Evolutionary conservation across 106 monocot species (phyloP).

Genomic region (Hemerocallis citrina): DNA sequence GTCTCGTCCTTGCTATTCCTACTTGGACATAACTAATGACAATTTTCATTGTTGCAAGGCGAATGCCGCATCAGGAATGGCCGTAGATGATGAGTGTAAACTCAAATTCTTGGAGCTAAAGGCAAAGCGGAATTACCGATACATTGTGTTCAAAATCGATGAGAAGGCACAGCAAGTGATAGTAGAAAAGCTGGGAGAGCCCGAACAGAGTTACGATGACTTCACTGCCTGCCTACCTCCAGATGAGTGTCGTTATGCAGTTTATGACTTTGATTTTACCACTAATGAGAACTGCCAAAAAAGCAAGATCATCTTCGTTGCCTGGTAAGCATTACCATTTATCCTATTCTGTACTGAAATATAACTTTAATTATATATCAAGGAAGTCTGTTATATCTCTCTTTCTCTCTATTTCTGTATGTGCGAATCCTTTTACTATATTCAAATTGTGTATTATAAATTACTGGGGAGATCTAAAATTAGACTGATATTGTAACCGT

Average conservation of each 20-base stretch:
- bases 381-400: neutral
- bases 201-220: slow-evolving; percentile 51
- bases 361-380: neutral
- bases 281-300: neutral
- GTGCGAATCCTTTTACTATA: too few species aligned
- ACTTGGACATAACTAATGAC: too few species aligned
- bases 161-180: slow-evolving; percentile 42
- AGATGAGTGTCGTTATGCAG: neutral
- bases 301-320: slow-evolving; percentile 3
- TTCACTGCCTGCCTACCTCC: slow-evolving; percentile 28
- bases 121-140: slow-evolving; percentile 40
- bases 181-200: slow-evolving; percentile 46
- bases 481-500: too few species aligned
- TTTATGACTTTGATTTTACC: neutral
- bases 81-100: slow-evolving; percentile 49
- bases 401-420: too few species aligned
- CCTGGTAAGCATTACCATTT: neutral
- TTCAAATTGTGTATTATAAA: too few species aligned
- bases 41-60: slow-evolving; percentile 16
- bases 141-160: slow-evolving; percentile 61
- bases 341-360: neutral
- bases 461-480: neutral
- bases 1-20: too few species aligned
- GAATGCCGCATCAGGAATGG: slow-evolving; percentile 53
- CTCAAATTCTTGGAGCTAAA: slow-evolving; percentile 50